These are phyloP conservation scores for Pythium scleroteichum DNA, from an alignment of 352 stramenopile species.

Conservation along the genomic window DNA sequence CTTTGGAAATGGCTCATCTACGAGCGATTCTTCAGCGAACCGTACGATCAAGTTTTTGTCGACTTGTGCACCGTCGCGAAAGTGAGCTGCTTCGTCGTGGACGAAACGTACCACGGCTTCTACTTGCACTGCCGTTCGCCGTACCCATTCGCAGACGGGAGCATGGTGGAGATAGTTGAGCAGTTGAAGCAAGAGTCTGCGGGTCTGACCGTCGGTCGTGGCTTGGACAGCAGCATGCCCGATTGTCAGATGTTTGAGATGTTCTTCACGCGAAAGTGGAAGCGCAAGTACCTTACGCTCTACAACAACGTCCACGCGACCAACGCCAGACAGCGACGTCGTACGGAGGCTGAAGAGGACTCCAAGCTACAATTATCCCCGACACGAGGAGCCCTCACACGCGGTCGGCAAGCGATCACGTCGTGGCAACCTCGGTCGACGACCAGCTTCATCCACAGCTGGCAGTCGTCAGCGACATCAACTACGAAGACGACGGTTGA, in stretches of 20 bases:
- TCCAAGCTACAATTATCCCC: constrained; percentile 6
- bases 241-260: constrained; percentile 92
- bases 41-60: constrained; percentile 82
- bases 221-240: constrained; percentile 76
- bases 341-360: constrained; percentile 18
- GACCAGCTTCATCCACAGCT: constrained; percentile 14
- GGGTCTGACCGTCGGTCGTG: constrained; percentile 80
- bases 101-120: constrained; percentile 92
- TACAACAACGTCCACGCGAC: constrained; percentile 37
- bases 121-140: constrained; percentile 95
- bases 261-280: constrained; percentile 89
- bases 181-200: constrained; percentile 91
- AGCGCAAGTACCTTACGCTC: constrained; percentile 77
- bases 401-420: constrained; percentile 2
- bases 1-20: constrained; percentile 91
- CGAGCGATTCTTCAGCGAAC: constrained; percentile 71
- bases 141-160: constrained; percentile 91
- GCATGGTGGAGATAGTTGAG: constrained; percentile 90
- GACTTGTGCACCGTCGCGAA: constrained; percentile 96
- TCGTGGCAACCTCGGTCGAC: constrained; percentile 18
- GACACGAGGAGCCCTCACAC: constrained; percentile 2
- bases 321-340: constrained; percentile 16
- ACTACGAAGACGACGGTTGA: constrained; percentile 58
- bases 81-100: constrained; percentile 89
- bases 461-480: constrained; percentile 7